Evolutionary conservation across 495 filamentous ascomycete genomes (phyloP), one percentile per base, ranked within the genome.

Genomic region (Talaromyces stipitatus): DNA sequence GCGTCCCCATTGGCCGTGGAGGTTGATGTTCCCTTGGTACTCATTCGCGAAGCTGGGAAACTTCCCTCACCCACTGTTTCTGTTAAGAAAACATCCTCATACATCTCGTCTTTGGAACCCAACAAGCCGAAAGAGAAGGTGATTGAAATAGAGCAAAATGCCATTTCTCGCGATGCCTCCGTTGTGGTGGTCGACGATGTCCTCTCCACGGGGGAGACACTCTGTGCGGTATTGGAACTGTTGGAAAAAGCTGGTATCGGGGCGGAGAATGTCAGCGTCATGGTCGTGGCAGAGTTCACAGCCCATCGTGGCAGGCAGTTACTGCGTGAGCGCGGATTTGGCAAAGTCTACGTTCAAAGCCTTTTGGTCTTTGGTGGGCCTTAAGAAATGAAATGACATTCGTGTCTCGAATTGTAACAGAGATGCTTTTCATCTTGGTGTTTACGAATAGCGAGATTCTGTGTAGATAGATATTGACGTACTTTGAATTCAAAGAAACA

Each of bases 131-230:
- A 62, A 56, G 71, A 73, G 65, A 70, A 70, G 59, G 60, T 59
- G 45, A 75, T 87, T 12, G 82, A 84, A 67, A 79, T 87, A 64
- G 70, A 72, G 24, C 63, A 62, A 55, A 70, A 72, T 67, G 66
- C 72, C 46, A 57, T 85, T 50, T 70, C 71, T 3, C 65, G 18
- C 38, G 76, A 69, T 23, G 69, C 69, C 16, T 72, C 73, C 45
- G 78, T 86, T 16, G 69, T 86, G 58, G 75, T 87, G 6, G 73
- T 87, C 46, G 83, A 87, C 65, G 83, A 87, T 70, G 82, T 85
- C 55, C 77, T 86, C 60, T 75, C 82, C 32, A 82, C 80, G 27
- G 83, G 82, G 52, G 58, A 73, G 61, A 86, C 83, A 52, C 77
- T 86, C 62, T 82, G 75, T 66, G 80, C 78, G 41, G 72, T 84